These are phyloP conservation scores for Salix brachista DNA, from an alignment of 345 rosid genomes.

Conservation along the genomic window DNA sequence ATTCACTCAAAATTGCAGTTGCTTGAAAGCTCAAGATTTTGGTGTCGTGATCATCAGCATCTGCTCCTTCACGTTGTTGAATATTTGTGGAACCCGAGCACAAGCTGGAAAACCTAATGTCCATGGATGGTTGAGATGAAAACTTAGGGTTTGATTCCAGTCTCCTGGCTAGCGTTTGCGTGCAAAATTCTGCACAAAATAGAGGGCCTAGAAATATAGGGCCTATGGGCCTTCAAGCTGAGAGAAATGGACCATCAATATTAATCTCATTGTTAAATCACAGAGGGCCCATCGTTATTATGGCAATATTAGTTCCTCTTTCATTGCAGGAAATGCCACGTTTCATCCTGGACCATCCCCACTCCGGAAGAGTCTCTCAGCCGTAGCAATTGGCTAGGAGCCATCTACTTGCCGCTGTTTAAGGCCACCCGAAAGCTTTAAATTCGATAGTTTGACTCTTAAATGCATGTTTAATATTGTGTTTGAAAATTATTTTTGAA, in stretches of 20 bases:
- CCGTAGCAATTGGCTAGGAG: neutral
- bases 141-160: neutral
- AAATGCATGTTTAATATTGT: too few species aligned
- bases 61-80: neutral
- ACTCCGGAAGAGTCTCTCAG: neutral
- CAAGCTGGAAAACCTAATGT: neutral
- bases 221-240: neutral
- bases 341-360: neutral
- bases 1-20: neutral
- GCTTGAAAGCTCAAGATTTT: neutral
- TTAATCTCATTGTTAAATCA: neutral
- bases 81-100: neutral
- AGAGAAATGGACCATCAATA: neutral
- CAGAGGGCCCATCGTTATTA: neutral
- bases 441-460: neutral
- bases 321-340: neutral
- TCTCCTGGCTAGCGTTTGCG: neutral
- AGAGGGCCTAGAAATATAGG: neutral
- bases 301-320: neutral
- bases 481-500: too few species aligned
- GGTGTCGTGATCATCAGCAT: neutral
- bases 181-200: neutral
- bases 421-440: neutral
- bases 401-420: neutral
- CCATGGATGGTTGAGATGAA: neutral